Evolutionary conservation across 2,329 filamentous ascomycete genomes (phyloP), one percentile per base, ranked within the genome.

Genomic region (Dactylellina leptospora): DNA sequence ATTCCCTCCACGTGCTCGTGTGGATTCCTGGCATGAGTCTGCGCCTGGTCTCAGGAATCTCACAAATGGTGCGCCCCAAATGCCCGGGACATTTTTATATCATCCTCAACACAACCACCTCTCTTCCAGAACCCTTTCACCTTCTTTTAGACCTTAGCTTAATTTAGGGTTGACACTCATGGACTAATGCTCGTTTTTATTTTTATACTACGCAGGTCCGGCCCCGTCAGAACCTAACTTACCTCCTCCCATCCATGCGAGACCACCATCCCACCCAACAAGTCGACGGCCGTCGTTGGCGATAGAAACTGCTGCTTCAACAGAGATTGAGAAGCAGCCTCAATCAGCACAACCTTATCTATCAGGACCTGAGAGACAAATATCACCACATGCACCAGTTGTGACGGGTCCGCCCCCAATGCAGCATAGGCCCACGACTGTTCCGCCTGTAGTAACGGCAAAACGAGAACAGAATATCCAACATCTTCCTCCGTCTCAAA

Each of bases 371-470:
- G 66, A 71, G 58, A 71, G 54, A 23, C 66, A 71, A 51, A 28
- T 51, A 13, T 58, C 66, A 58, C 58, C 66, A 51, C 66, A 71
- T 71, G 66, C 58, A 45, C 66, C 66, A 62, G 58, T 58, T 51
- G 44, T 51, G 66, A 56, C 66, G 50, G 66, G 66, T 23, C 66
- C 66, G 33, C 58, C 56, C 44, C 66, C 56, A 62, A 71, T 71
- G 66, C 66, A 71, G 66, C 66, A 71, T 71, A 47, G 66, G 58
- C 58, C 66, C 56, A 71, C 66, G 36, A 71, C 66, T 71, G 66
- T 71, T 71, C 66, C 66, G 66, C 66, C 66, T 71, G 23, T 62
- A 58, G 50, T 62, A 53, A 71, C 66, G 55, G 55, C 63, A 71
- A 71, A 71, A 51, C 66, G 58, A 62, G 66, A 71, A 63, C 66